Evolutionary conservation across 2,329 filamentous ascomycete genomes (phyloP), one percentile per base, ranked within the genome.

Genomic region (Ophiocordyceps unilateralis): DNA sequence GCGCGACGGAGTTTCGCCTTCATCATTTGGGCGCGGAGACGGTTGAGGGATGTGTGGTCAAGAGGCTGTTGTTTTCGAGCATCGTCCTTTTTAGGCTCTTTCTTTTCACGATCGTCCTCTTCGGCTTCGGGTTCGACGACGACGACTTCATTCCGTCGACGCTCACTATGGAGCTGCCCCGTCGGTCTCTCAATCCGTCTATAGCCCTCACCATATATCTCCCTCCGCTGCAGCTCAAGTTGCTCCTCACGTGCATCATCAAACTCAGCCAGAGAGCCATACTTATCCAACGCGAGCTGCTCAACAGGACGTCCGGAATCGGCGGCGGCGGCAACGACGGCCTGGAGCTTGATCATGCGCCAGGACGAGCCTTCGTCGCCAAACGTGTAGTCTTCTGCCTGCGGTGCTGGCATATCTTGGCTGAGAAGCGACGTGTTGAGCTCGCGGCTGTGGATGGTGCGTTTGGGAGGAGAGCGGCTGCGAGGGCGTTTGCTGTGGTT

Each of bases 331-430:
- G 76, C 74, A 58, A 93, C 94, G 2, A 94, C 84, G 11, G 78
- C 82, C 50, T 83, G 87, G 26, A 98, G 74, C 59, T 88, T 95
- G 6, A 82, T 93, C 88, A 98, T 94, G 41, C 93, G 80, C 91
- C 93, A 98, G 52, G 86, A 76, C 14, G 88, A 89, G 0, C 91
- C 89, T 7, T 75, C 65, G 58, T 98, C 91, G 17, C 93, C 91
- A 59, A 98, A 93, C 0, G 67, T 83, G 56, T 96, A 98, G 45
- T 75, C 68, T 17, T 34, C 43, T 76, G 41, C 3, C 3, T 44
- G 39, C n/a, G n/a, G n/a, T n/a, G n/a, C n/a, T n/a, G n/a, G n/a
- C n/a, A n/a, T n/a, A n/a, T n/a, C n/a, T n/a, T n/a, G n/a, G n/a
- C 2, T 39, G 12, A 2, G 30, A 6, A 0, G 44, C 72, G 10